Base-by-base conservation (phyloP, 2,329 filamentous ascomycete genomes). In the Fonsecaea multimorphosa region DNA sequence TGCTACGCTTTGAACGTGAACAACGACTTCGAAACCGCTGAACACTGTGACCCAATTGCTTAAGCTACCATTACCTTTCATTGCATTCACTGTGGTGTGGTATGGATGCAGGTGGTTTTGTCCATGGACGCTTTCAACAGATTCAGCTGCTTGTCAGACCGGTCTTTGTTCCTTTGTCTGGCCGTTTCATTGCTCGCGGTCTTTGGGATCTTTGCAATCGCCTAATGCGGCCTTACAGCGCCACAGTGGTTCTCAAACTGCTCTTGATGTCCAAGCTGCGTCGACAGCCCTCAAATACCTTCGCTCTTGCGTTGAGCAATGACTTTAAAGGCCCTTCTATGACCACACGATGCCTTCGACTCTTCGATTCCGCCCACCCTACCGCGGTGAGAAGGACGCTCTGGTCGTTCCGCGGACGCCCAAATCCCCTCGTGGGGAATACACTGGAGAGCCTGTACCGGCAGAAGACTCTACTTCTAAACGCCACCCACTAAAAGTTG, bases 361-460 rank as follows among this genome's bases (percentile, higher is more conserved):
- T 9, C 56, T 64, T 9, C 56, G 56, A 19, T 64, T 64, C 46
- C 62, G 57, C 44, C 32, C 49, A n/a, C 19, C 32, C 11, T 22
- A 64, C n/a, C 46, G 27, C 34, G 9, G 46, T 34, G 51, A 64
- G 32, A 55, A 40, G 27, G 38, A 53, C n/a, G 16, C 16, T 16
- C 22, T 38, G 9, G 19, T 24, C 46, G n/a, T 44, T 9, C 62
- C 62, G 29, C 44, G 56, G 24, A 64, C 62, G 1, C 62, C 62
- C 11, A 59, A 56, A 11, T 64, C 62, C 2, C 62, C 62, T 14
- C 34, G 31, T n/a, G 62, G 62, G 27, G 56, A 34, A n/a, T 64
- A 61, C 34, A 64, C 56, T 2, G 62, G 62, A 22, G 34, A 27
- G 3, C 56, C 56, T 27, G 49, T 60, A 34, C 49, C 49, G 6